phyloP scores from a whole-genome alignment of 768 basidiomycete species.

The Arthromyces matolae region DNA sequence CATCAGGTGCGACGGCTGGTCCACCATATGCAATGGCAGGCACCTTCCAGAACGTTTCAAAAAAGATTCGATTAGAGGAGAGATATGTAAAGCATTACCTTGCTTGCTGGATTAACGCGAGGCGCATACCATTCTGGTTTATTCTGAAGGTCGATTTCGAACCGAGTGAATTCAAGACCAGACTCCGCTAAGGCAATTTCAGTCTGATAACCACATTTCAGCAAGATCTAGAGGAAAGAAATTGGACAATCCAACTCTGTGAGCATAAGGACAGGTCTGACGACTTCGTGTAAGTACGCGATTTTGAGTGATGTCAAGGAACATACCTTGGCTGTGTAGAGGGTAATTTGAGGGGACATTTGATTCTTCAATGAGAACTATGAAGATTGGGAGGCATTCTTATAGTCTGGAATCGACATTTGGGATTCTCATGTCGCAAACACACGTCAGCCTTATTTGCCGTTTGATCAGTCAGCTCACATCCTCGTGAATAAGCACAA shows the following conservation, averaged over 20 bases:
- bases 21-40: conserved; percentile 63
- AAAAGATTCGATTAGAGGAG: neutral
- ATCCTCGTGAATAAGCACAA: neutral
- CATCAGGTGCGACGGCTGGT: conserved; percentile 48
- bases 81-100: conserved; percentile 45
- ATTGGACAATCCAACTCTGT: conserved; percentile 37
- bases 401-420: neutral
- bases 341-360: conserved; percentile 10
- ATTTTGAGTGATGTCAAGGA: neutral
- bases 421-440: neutral
- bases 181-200: conserved; percentile 44
- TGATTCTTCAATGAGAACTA: too few species aligned
- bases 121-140: conserved; percentile 70
- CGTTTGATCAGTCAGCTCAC: conserved; percentile 4
- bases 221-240: neutral
- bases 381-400: neutral
- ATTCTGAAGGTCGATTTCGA: conserved; percentile 56
- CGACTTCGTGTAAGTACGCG: neutral
- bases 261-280: conserved; percentile 55
- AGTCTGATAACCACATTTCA: neutral
- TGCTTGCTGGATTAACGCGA: conserved; percentile 63
- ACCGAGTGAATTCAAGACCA: conserved; percentile 43
- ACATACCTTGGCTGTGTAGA: conserved; percentile 13
- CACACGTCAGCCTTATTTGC: neutral
- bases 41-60: conserved; percentile 32